Evolutionary conservation across 169 alveolate genomes (phyloP).

Genomic region (Cystoisospora suis): DNA sequence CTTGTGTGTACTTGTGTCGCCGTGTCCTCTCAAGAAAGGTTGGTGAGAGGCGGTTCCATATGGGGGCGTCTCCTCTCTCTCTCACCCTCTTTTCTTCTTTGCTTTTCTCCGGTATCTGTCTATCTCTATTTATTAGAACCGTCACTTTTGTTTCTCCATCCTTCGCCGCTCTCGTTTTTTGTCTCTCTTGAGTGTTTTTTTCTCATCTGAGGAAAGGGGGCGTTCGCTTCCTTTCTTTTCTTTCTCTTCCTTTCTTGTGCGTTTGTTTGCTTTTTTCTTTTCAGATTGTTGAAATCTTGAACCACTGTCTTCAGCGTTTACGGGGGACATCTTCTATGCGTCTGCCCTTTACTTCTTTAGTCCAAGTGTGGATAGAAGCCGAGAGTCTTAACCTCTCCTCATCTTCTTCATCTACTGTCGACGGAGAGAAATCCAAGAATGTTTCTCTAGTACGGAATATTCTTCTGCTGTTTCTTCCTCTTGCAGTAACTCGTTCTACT

Average conservation of each 20-base stretch:
- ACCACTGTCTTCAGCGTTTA: slow-evolving; percentile 59
- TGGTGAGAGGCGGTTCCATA: no score
- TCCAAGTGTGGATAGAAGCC: background rate
- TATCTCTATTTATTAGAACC: background rate
- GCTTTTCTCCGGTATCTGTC: background rate
- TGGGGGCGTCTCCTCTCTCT: no score
- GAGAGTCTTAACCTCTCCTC: background rate
- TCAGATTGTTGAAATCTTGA: slow-evolving; percentile 57
- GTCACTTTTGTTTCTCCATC: no score
- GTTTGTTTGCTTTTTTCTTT: background rate
- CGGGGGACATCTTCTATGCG: slow-evolving; percentile 25
- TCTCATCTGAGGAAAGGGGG: background rate
- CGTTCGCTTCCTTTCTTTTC: background rate
- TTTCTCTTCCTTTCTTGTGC: background rate
- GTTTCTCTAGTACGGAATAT: background rate
- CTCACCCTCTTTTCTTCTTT: background rate
- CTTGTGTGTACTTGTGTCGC: background rate
- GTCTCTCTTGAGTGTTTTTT: background rate
- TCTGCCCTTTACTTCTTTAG: background rate
- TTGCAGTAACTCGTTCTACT: background rate
- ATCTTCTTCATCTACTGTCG: background rate
- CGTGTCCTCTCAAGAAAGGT: background rate
- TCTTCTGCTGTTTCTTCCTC: background rate
- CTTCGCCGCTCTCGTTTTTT: background rate
- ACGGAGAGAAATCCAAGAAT: background rate